phyloP scores from a whole-genome alignment of 164 flowering plant species.

The Warburgia ugandensis region DNA sequence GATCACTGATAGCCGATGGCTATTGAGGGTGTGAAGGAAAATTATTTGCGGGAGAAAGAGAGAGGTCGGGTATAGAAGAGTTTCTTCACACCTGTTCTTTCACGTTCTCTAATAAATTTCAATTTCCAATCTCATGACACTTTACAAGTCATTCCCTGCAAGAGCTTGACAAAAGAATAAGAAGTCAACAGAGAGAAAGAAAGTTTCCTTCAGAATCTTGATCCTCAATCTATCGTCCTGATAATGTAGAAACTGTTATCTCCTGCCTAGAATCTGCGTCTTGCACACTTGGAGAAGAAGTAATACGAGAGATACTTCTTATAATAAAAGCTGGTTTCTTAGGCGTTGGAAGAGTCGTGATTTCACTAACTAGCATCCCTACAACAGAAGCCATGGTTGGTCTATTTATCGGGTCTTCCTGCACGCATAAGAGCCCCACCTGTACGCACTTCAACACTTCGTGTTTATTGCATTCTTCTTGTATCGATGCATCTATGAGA shows the following conservation, averaged over 20 bases:
- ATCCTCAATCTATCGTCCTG: no score
- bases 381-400: slow-evolving; percentile 7
- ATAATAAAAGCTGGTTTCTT: slow-evolving; percentile 4
- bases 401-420: slow-evolving; percentile 6
- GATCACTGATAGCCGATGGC: no score
- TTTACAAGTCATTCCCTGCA: no score
- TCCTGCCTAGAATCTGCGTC: not conserved
- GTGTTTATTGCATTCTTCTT: not conserved
- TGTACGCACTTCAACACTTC: slow-evolving; percentile 7
- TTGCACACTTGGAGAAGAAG: not conserved
- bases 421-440: slow-evolving; percentile 7
- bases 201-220: no score
- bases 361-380: slow-evolving; percentile 4
- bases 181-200: no score
- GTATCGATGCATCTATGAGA: slow-evolving; percentile 3
- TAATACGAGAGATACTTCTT: not conserved
- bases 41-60: no score
- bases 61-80: no score
- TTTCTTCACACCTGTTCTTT: no score
- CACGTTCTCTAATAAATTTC: no score
- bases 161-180: no score
- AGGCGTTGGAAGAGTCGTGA: slow-evolving; percentile 3
- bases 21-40: no score
- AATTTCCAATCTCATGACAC: no score
- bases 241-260: not conserved